Evolutionary conservation across 1,284 basidiomycete species (phyloP).

Genomic region (Melampsora americana): DNA sequence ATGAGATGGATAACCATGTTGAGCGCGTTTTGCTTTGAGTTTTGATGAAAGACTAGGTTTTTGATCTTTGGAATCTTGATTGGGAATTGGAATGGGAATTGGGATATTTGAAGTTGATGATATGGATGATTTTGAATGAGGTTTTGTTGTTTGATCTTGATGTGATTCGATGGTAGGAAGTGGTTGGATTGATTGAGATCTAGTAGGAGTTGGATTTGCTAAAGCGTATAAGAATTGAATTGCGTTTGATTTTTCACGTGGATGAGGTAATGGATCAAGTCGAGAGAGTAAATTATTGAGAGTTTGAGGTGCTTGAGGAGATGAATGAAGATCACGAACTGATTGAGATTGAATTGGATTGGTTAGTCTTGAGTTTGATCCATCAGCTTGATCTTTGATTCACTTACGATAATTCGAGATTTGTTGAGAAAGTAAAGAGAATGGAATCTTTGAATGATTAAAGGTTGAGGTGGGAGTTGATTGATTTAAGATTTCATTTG

Average conservation of each 20-base stretch:
- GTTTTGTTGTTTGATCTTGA: background rate
- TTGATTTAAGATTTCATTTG: too few species aligned
- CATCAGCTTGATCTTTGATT: background rate
- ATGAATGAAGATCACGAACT: background rate
- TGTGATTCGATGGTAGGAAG: background rate
- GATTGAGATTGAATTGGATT: background rate
- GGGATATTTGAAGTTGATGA: background rate
- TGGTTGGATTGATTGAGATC: background rate
- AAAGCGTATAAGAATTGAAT: slow-evolving; percentile 25
- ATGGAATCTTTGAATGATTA: background rate
- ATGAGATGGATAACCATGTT: slow-evolving; percentile 18
- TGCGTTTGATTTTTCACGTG: slow-evolving; percentile 13
- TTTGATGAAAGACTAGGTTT: background rate
- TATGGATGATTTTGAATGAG: background rate
- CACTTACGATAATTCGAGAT: background rate
- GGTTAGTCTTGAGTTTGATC: background rate
- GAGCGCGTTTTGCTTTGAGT: background rate
- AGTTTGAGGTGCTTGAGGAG: slow-evolving; percentile 2
- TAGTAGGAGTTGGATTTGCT: slow-evolving; percentile 1
- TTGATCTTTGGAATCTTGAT: background rate
- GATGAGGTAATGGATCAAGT: slow-evolving; percentile 19
- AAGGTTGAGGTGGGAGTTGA: too few species aligned
- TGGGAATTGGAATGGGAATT: background rate
- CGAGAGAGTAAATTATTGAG: slow-evolving; percentile 22
- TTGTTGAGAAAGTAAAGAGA: background rate